These are phyloP conservation scores for Magnaporthiopsis rhizophila DNA, from an alignment of 2,329 filamentous ascomycete species.

Conservation along the genomic window DNA sequence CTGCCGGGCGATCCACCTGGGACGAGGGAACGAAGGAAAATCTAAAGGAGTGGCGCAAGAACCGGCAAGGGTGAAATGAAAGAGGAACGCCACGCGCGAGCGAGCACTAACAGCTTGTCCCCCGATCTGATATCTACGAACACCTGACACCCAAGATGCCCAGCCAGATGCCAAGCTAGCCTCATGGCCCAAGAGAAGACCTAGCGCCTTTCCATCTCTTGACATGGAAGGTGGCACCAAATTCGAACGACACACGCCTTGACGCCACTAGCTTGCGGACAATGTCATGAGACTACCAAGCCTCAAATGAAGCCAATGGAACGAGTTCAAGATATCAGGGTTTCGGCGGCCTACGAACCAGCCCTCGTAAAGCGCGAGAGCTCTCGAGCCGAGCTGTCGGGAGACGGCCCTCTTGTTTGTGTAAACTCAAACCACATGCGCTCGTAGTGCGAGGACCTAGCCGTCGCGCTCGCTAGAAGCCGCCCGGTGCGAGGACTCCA, in stretches of 20 bases:
- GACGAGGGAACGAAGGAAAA: neutral
- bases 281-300: neutral
- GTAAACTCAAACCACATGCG: neutral
- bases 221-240: neutral
- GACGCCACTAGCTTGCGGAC: neutral
- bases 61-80: neutral
- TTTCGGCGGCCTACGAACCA: neutral
- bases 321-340: neutral
- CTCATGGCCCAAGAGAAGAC: too few species aligned
- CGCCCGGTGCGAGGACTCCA: neutral
- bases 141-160: neutral
- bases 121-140: neutral
- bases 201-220: neutral
- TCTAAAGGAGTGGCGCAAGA: neutral
- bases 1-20: too few species aligned
- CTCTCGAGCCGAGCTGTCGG: neutral
- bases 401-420: neutral
- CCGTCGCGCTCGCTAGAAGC: neutral
- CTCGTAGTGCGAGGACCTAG: too few species aligned
- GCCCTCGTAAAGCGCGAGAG: neutral
- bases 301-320: neutral
- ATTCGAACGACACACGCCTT: neutral
- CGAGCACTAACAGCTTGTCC: neutral
- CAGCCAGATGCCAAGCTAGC: neutral
- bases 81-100: neutral